phyloP scores from a whole-genome alignment of 2,329 filamentous ascomycete genomes.

The Colletotrichum sp. region DNA sequence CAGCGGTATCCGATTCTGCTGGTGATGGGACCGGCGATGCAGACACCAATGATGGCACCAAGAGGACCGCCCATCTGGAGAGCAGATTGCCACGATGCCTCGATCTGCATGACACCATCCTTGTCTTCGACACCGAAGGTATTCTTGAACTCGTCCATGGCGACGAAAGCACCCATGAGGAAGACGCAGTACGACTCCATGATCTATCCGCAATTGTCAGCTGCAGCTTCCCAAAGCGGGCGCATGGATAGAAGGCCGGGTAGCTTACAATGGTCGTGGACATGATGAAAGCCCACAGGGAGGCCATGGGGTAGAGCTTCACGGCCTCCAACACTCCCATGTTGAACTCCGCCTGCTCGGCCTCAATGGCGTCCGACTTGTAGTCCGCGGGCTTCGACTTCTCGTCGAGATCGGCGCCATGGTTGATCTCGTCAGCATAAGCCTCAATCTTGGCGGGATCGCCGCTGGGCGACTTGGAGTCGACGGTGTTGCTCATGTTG shows the following conservation, averaged over 20 bases:
- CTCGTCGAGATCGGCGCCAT: constrained; percentile 29
- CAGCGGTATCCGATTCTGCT: constrained; percentile 64
- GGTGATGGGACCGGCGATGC: constrained; percentile 64
- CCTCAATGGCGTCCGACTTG: constrained; percentile 60
- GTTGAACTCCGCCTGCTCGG: constrained; percentile 48
- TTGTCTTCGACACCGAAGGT: constrained; percentile 48
- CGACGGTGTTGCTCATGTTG: constrained; percentile 1
- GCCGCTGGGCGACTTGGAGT: constrained; percentile 12
- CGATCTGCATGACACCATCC: constrained; percentile 41
- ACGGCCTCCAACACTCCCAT: constrained; percentile 39
- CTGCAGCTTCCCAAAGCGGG: background rate
- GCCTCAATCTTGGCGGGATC: constrained; percentile 12
- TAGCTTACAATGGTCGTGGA: constrained; percentile 44
- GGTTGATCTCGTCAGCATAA: background rate
- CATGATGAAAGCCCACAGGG: constrained; percentile 44
- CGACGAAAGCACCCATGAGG: constrained; percentile 64
- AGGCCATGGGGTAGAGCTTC: constrained; percentile 37
- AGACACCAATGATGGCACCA: constrained; percentile 65
- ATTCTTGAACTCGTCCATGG: constrained; percentile 48
- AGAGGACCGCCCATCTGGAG: constrained; percentile 60
- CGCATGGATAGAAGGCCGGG: background rate
- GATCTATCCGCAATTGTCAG: constrained; percentile 46
- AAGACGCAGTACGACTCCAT: constrained; percentile 71
- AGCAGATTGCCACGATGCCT: constrained; percentile 61
- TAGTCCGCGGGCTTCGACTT: constrained; percentile 43